Base-by-base conservation (phyloP, 2,329 filamentous ascomycete genomes). In the Podosphaera fusca region DNA sequence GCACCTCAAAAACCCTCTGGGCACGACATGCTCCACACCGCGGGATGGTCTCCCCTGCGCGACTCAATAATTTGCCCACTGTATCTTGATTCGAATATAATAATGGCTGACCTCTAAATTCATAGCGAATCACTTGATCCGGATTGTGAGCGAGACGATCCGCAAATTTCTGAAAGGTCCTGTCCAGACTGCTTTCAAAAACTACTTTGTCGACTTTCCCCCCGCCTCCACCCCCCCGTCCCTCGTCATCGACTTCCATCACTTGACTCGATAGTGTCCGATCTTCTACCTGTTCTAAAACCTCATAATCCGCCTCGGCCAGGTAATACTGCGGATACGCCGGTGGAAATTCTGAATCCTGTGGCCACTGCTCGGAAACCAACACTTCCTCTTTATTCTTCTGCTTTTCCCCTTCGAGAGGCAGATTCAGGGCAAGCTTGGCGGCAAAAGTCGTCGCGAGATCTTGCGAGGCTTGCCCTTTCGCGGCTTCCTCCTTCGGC, bases 301-400 rank as follows among this genome's bases (percentile, higher is more conserved):
- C 85, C 69, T 98, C 92, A 70, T 87, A 94, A 66, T 95, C 90
- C 55, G 90, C 90, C 63, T 96, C 92, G 55, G 83, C 75, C 50
- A 90, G 80, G 72, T 87, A 86, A 66, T 84, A 85, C 35, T 77
- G 72, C 0, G 87, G 84, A 69, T 89, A 96, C 0, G 87, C 74
- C 1, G 73, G 60, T 0, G 87, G 85, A 62, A 85, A 82, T 0
- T 75, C 70, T 1, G 79, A 74, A 45, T 74, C 70, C 10, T 75
- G 67, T 0, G 90, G 90, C 89, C 89, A 96, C 7, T 87, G 83
- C 62, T 87, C 79, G 0, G 76, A 71, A 42, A 6, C 10, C 38
- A 14, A 12, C 38, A 14, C 5, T 8, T 42, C 38, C 3, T 4
- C 38, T 0, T 78, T 73, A 10, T 62, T 59, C 2, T 66, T 66